These are phyloP conservation scores for Mycena rebaudengoi DNA, from an alignment of 768 basidiomycete genomes.

Conservation along the genomic window DNA sequence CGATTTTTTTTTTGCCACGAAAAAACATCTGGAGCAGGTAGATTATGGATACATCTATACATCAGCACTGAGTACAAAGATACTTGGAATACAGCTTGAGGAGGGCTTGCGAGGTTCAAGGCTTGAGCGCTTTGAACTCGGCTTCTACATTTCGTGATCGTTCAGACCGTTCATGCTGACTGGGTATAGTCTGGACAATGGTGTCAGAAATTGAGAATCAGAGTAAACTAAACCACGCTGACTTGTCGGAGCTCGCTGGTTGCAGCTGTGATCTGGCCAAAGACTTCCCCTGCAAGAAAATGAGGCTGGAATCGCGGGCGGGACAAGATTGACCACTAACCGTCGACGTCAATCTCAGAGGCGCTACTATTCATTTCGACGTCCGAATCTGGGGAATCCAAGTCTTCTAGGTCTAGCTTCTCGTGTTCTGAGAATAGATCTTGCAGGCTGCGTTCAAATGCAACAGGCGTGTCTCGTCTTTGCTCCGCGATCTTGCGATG, in stretches of 20 bases:
- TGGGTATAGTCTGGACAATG: slow-evolving; percentile 50
- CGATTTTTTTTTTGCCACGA: too few species aligned
- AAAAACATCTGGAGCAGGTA: too few species aligned
- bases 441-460: slow-evolving; percentile 51
- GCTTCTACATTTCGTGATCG: slow-evolving; percentile 52
- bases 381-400: slow-evolving; percentile 26
- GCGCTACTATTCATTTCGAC: slow-evolving; percentile 20
- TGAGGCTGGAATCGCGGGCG: not conserved
- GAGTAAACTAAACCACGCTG: not conserved
- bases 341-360: slow-evolving; percentile 26
- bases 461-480: slow-evolving; percentile 67
- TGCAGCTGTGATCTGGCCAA: slow-evolving; percentile 14
- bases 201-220: not conserved
- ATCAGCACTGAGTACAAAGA: too few species aligned
- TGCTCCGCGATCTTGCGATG: slow-evolving; percentile 75
- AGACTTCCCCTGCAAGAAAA: slow-evolving; percentile 8
- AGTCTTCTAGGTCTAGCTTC: slow-evolving; percentile 37
- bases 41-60: too few species aligned
- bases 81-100: too few species aligned
- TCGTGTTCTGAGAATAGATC: slow-evolving; percentile 42
- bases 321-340: slow-evolving; percentile 12
- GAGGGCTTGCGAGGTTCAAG: too few species aligned
- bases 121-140: slow-evolving; percentile 61
- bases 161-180: slow-evolving; percentile 60
- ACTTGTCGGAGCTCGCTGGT: slow-evolving; percentile 13